Evolutionary conservation across 495 filamentous ascomycete genomes (phyloP).

Genomic region (Penicillium silybi): DNA sequence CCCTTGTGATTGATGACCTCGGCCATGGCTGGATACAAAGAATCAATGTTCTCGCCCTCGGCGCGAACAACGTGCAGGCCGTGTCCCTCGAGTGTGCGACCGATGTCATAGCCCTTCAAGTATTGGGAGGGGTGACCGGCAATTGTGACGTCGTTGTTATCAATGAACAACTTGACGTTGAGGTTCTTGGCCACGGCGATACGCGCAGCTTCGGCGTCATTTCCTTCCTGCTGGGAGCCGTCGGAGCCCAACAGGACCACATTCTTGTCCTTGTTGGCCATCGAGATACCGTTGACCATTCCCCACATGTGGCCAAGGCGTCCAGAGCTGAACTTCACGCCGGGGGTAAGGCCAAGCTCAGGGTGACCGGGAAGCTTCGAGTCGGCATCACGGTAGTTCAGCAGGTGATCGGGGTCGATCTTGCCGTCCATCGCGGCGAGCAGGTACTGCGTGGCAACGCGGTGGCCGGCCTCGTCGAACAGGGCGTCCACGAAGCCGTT

Average conservation of each 20-base stretch:
- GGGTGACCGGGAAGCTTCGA: slow-evolving; percentile 41
- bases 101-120: slow-evolving; percentile 33
- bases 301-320: slow-evolving; percentile 42
- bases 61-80: slow-evolving; percentile 34
- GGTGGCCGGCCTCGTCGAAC: slow-evolving; percentile 39
- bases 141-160: slow-evolving; percentile 43
- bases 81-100: slow-evolving; percentile 29
- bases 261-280: slow-evolving; percentile 35
- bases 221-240: slow-evolving; percentile 42
- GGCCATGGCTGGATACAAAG: slow-evolving; percentile 28
- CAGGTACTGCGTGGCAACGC: slow-evolving; percentile 39
- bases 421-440: slow-evolving; percentile 35
- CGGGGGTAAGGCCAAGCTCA: slow-evolving; percentile 36
- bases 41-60: slow-evolving; percentile 33
- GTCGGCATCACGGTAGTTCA: slow-evolving; percentile 39
- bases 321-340: slow-evolving; percentile 39
- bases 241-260: slow-evolving; percentile 36
- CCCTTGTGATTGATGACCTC: slow-evolving; percentile 32
- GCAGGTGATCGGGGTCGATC: slow-evolving; percentile 33
- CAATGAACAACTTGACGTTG: slow-evolving; percentile 39
- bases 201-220: slow-evolving; percentile 38
- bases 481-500: slow-evolving; percentile 28
- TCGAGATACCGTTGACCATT: slow-evolving; percentile 37
- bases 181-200: slow-evolving; percentile 35
- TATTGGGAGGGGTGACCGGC: slow-evolving; percentile 38